Conservation (phyloP, 371 early-diverging fungal species). For the Choanephora cucurbitarum region DNA sequence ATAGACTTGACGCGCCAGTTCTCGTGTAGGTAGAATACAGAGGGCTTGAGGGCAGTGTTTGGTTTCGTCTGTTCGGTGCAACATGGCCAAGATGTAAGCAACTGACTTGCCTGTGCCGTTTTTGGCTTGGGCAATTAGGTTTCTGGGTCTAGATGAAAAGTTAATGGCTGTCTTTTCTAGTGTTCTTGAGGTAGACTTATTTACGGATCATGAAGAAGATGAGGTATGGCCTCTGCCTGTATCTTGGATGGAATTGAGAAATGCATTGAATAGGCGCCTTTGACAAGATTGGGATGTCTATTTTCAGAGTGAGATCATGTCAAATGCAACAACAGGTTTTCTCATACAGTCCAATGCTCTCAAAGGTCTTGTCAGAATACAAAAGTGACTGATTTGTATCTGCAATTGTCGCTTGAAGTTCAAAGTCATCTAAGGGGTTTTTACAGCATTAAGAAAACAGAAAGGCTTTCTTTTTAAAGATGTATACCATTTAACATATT, state of each 20-base stretch:
- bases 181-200: too few species aligned
- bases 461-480: too few species aligned
- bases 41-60: constrained; percentile 58
- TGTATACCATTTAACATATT: too few species aligned
- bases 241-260: constrained; percentile 92
- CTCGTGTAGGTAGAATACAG: constrained; percentile 96
- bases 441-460: too few species aligned
- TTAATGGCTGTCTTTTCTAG: too few species aligned
- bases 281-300: not conserved
- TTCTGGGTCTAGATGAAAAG: constrained; percentile 25
- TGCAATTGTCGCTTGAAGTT: too few species aligned
- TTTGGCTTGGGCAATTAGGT: constrained; percentile 44
- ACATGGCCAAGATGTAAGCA: constrained; percentile 89
- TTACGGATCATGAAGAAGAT: constrained; percentile 72
- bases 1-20: constrained; percentile 94
- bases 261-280: constrained; percentile 80
- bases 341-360: too few species aligned
- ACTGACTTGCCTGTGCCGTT: constrained; percentile 84
- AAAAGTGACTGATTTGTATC: too few species aligned
- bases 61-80: constrained; percentile 67
- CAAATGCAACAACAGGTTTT: too few species aligned
- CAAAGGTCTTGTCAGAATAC: too few species aligned
- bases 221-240: constrained; percentile 90
- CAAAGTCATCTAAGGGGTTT: too few species aligned
- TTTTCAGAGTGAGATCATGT: too few species aligned